Evolutionary conservation across 2,329 filamentous ascomycete species (phyloP).

Genomic region (Colletotrichum agaves): DNA sequence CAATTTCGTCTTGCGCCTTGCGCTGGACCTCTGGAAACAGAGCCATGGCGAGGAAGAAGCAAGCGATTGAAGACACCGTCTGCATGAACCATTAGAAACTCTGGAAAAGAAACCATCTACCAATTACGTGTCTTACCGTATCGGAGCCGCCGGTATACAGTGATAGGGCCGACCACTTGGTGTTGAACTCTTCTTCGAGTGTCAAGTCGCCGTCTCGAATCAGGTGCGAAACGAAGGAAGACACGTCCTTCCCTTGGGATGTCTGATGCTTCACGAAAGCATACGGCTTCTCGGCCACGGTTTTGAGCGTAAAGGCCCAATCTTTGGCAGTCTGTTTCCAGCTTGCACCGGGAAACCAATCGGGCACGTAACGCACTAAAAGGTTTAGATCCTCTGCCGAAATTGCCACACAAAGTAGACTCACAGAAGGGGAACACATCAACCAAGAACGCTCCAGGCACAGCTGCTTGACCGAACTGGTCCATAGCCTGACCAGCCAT

Average conservation of each 20-base stretch:
- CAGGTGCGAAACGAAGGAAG: constrained; percentile 25
- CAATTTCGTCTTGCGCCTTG: constrained; percentile 62
- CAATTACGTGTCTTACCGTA: constrained; percentile 36
- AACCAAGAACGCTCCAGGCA: constrained; percentile 37
- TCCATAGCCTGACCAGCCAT: constrained; percentile 29
- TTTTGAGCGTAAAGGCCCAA: constrained; percentile 20
- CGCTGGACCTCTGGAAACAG: constrained; percentile 56
- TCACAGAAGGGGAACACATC: constrained; percentile 37
- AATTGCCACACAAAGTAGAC: not conserved
- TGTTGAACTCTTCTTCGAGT: not conserved
- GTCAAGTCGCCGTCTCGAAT: constrained; percentile 7
- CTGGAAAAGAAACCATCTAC: no score
- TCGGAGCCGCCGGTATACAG: constrained; percentile 38
- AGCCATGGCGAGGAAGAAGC: constrained; percentile 60
- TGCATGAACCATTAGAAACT: constrained; percentile 32
- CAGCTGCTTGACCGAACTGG: constrained; percentile 33
- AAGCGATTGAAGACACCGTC: constrained; percentile 46
- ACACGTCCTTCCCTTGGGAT: constrained; percentile 24
- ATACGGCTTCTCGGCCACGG: constrained; percentile 31
- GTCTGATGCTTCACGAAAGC: constrained; percentile 42
- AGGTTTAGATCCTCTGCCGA: fast-evolving
- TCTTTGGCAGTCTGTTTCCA: constrained; percentile 34
- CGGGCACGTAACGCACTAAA: constrained; percentile 42
- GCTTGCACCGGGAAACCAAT: constrained; percentile 36
- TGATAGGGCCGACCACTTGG: constrained; percentile 28